Base-by-base conservation (phyloP, 1,284 basidiomycete genomes). In the Heterobasidion irregulare region DNA sequence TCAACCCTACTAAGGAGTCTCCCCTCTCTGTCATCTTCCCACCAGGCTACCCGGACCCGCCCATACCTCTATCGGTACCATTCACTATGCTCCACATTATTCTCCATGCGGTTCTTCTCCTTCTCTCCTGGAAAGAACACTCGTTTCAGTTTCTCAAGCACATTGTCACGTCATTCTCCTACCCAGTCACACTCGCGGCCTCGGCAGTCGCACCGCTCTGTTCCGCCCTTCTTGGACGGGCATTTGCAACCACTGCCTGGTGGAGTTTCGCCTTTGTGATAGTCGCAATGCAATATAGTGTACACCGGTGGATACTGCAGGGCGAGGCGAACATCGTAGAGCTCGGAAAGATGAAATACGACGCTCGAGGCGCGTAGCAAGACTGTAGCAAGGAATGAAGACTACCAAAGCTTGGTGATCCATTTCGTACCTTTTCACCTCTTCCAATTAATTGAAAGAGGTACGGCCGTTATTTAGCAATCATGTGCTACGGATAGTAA, bases 291-390 rank as follows among this genome's bases (percentile, higher is more conserved):
- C 62, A 78, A 34, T 70, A 80, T 55, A 70, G 66, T 2, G 71
- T 77, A 33, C 70, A 75, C 55, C 67, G 68, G 32, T 71, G 75
- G 54, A 74, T 80, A 47, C 61, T 65, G 47, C 68, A 70, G 50
- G 74, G 74, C 8, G 71, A 75, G 59, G 67, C 74, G 57, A 72
- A 72, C 38, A 72, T 85, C n/a, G 67, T 69, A 2, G 70, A 74
- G 50, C 65, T 85, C 38, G 78, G 84, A 62, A 67, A 65, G n/a
- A 67, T 83, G 65, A 76, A 70, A 61, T 85, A 85, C 58, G 61
- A 62, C 8, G 75, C 80, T 9, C 75, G 72, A 41, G 78, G 82
- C 1, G 80, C 82, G 53, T 84, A 66, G n/a, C 35, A 10, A 8
- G 48, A 41, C 26, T 8, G 15, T 54, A 34, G 38, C 38, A 2